These are phyloP conservation scores for Cadophora luteo-olivacea DNA, from an alignment of 2,329 filamentous ascomycete genomes.

Conservation along the genomic window DNA sequence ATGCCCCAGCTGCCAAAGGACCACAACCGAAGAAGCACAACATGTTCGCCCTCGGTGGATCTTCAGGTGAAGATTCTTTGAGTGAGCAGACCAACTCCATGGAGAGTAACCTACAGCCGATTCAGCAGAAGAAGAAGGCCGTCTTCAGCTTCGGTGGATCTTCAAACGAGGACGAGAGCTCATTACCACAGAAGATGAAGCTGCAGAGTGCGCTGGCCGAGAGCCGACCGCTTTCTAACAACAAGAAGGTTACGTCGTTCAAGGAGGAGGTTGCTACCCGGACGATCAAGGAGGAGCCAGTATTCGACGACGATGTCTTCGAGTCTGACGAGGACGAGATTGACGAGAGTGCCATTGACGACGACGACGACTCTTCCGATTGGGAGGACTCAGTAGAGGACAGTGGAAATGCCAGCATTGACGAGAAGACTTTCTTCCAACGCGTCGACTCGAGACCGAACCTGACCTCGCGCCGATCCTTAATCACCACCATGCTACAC, in stretches of 20 bases:
- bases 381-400: conserved; percentile 76
- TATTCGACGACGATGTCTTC: conserved; percentile 60
- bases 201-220: conserved; percentile 61
- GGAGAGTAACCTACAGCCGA: conserved; percentile 35
- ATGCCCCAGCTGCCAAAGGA: conserved; percentile 55
- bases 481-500: conserved; percentile 89
- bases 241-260: conserved; percentile 83
- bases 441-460: conserved; percentile 89
- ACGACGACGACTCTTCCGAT: conserved; percentile 65
- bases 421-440: conserved; percentile 83
- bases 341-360: conserved; percentile 83
- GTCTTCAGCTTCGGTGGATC: conserved; percentile 79
- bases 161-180: conserved; percentile 84
- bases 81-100: conserved; percentile 43
- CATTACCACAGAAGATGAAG: conserved; percentile 58
- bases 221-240: conserved; percentile 45
- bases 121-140: conserved; percentile 59
- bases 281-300: conserved; percentile 64
- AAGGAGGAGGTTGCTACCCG: conserved; percentile 75
- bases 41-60: conserved; percentile 58
- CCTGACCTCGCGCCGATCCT: conserved; percentile 82
- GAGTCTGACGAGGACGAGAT: conserved; percentile 71
- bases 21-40: conserved; percentile 65
- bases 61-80: conserved; percentile 46
- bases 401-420: conserved; percentile 81